phyloP scores from a whole-genome alignment of 495 filamentous ascomycete genomes.

The Achaetomiella virescens region DNA sequence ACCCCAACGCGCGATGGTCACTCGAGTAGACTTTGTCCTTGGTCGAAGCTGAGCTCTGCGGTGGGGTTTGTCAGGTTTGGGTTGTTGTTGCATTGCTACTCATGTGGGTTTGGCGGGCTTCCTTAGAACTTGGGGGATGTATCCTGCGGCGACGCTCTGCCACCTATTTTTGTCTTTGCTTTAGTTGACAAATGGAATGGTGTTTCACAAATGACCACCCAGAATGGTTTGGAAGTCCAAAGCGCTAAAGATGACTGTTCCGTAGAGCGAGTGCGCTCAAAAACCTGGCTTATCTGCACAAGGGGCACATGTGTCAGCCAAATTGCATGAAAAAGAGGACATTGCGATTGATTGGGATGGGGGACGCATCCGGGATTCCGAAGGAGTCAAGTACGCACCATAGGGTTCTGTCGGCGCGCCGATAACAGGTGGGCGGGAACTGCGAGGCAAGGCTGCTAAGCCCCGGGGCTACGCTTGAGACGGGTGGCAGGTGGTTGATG shows the following conservation, averaged over 20 bases:
- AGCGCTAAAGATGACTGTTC: not conserved
- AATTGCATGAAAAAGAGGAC: constrained; percentile 10
- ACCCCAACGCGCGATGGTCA: constrained; percentile 55
- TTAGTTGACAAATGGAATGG: not conserved
- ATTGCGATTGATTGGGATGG: not conserved
- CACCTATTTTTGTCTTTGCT: not conserved
- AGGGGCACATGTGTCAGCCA: not conserved
- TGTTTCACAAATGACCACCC: too few relatives aligned
- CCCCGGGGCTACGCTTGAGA: constrained; percentile 9
- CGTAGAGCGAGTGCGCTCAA: not conserved
- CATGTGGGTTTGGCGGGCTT: not conserved
- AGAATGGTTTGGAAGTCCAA: too few relatives aligned
- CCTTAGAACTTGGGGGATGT: not conserved
- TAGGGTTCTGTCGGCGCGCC: constrained; percentile 18
- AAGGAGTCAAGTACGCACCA: constrained; percentile 12
- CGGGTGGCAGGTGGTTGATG: constrained; percentile 27
- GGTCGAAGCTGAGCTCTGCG: not conserved
- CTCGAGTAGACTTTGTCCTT: constrained; percentile 52
- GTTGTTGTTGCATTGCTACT: not conserved
- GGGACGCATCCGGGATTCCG: constrained; percentile 9
- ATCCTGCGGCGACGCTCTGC: not conserved
- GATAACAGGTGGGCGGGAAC: constrained; percentile 17
- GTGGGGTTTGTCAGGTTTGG: not conserved
- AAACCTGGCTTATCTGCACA: constrained; percentile 1
- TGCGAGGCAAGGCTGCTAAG: constrained; percentile 14